phyloP scores from a whole-genome alignment of 352 stramenopile genomes.

The Phytophthora hybrid region DNA sequence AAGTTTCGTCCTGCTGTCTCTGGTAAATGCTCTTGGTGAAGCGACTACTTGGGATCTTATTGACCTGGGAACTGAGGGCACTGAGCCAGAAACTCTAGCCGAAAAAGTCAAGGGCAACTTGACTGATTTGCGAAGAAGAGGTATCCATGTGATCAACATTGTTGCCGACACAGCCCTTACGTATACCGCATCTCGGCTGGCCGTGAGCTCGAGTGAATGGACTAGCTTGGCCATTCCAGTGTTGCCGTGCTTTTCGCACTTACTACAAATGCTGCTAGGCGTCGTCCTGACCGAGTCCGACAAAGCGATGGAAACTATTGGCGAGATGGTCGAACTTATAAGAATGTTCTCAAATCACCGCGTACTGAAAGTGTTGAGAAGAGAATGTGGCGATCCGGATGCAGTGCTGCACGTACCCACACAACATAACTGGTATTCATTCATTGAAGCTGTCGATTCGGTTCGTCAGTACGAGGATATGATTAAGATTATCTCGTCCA shows the following conservation, averaged over 20 bases:
- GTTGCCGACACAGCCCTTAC: slow-evolving; percentile 60
- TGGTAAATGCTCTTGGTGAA: slow-evolving; percentile 78
- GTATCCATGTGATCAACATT: slow-evolving; percentile 77
- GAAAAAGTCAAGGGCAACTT: slow-evolving; percentile 64
- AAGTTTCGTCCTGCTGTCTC: slow-evolving; percentile 67
- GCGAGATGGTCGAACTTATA: slow-evolving; percentile 74
- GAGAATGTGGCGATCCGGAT: slow-evolving; percentile 74
- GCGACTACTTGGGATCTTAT: slow-evolving; percentile 62
- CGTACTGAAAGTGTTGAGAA: slow-evolving; percentile 64
- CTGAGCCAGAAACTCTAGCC: slow-evolving; percentile 48
- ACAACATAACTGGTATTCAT: slow-evolving; percentile 71
- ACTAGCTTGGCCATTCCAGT: slow-evolving; percentile 61
- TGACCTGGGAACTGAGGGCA: slow-evolving; percentile 61
- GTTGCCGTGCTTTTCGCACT: slow-evolving; percentile 66
- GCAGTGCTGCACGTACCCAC: slow-evolving; percentile 57
- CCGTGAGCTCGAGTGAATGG: slow-evolving; percentile 46
- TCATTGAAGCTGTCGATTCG: slow-evolving; percentile 83
- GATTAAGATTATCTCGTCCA: slow-evolving; percentile 84
- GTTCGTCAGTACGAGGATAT: slow-evolving; percentile 84
- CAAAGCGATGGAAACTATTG: slow-evolving; percentile 61
- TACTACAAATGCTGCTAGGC: slow-evolving; percentile 63
- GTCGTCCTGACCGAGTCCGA: slow-evolving; percentile 66
- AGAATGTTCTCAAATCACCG: slow-evolving; percentile 67
- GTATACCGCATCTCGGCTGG: slow-evolving; percentile 53
- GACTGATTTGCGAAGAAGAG: slow-evolving; percentile 47